Evolutionary conservation across 75 land plant species (phyloP).

Genomic region (Cupressus sempervirens): DNA sequence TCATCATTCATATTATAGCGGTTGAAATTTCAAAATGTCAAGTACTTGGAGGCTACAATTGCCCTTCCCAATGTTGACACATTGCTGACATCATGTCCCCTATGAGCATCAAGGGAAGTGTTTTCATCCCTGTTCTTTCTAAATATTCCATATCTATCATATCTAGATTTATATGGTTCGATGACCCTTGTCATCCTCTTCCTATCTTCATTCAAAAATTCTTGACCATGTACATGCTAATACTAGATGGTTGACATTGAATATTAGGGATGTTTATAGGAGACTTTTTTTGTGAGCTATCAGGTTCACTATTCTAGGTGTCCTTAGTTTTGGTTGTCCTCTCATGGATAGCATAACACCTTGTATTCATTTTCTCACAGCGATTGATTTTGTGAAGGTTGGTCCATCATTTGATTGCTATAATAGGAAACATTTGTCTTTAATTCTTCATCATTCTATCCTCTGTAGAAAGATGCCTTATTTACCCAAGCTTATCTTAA

Average conservation of each 20-base stretch:
- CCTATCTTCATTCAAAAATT: background rate
- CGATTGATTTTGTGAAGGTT: background rate
- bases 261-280: background rate
- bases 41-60: background rate
- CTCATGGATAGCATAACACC: background rate
- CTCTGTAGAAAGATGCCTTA: background rate
- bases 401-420: background rate
- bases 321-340: background rate
- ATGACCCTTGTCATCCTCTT: background rate
- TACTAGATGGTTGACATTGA: background rate
- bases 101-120: background rate
- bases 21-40: background rate
- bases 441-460: background rate
- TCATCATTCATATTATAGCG: background rate
- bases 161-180: background rate
- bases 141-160: background rate
- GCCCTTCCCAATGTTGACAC: background rate
- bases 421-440: background rate
- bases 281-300: background rate
- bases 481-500: background rate
- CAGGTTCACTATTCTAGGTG: too few species aligned
- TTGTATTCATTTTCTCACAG: background rate
- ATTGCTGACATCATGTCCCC: background rate
- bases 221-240: background rate
- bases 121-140: background rate